phyloP scores from a whole-genome alignment of 2,329 filamentous ascomycete genomes.

The Coniochaeta sp. region DNA sequence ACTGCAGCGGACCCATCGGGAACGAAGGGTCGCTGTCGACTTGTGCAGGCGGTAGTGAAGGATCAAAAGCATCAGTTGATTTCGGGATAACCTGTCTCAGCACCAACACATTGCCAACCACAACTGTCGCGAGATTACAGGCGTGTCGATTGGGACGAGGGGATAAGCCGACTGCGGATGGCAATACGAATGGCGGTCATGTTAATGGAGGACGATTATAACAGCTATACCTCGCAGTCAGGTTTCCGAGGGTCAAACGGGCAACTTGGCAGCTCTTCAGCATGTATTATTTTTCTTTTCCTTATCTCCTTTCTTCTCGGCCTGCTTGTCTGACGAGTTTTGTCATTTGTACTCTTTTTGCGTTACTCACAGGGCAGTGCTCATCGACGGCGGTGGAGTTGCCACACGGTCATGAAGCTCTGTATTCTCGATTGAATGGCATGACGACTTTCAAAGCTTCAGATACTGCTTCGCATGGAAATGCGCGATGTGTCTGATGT shows the following conservation, averaged over 20 bases:
- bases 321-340: conserved; percentile 7
- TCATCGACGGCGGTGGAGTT: background rate
- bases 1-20: background rate
- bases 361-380: background rate
- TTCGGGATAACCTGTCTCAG: background rate
- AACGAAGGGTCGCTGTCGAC: background rate
- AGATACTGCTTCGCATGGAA: background rate
- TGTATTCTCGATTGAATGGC: background rate
- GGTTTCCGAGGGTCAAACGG: conserved; percentile 11
- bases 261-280: conserved; percentile 19
- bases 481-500: background rate
- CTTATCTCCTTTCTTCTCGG: conserved; percentile 12
- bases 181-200: background rate
- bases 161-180: background rate
- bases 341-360: conserved; percentile 9
- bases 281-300: conserved; percentile 19
- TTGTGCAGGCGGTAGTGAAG: background rate
- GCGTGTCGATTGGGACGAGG: background rate
- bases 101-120: background rate
- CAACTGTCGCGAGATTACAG: background rate
- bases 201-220: conserved; percentile 15
- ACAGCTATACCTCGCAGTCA: conserved; percentile 13
- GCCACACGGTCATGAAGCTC: background rate
- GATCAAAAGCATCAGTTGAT: background rate
- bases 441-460: background rate